Evolutionary conservation across 2,329 filamentous ascomycete species (phyloP).

Genomic region (Chaetomium strumarium): DNA sequence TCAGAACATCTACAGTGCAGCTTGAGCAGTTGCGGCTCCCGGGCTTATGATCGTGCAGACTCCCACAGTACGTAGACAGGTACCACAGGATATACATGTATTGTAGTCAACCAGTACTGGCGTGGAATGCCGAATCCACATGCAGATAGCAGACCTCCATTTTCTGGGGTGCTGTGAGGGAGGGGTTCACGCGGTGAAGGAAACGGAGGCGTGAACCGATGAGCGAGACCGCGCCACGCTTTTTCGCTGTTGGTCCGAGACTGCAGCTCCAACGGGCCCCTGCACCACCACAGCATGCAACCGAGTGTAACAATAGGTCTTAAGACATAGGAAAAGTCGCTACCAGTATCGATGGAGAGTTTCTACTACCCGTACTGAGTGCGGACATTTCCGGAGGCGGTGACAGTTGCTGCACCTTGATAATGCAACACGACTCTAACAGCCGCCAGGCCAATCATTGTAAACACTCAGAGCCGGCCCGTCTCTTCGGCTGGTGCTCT

Average conservation of each 20-base stretch:
- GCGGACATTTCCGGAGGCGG: background rate
- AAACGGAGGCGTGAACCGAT: conserved; percentile 4
- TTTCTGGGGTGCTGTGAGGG: conserved; percentile 12
- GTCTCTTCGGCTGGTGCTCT: background rate
- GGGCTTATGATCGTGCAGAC: background rate
- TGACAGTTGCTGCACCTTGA: background rate
- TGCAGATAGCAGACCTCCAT: background rate
- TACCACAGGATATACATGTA: background rate
- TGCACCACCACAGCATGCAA: conserved; percentile 16
- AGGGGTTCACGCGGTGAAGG: background rate
- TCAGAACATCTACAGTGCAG: no score
- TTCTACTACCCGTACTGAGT: background rate
- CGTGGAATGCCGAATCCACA: conserved; percentile 13
- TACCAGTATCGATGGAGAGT: background rate
- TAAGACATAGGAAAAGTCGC: no score
- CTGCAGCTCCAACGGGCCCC: conserved; percentile 16
- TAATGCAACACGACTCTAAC: background rate
- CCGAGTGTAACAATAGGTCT: no score
- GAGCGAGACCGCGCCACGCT: background rate
- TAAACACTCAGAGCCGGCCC: background rate
- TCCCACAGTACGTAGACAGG: background rate
- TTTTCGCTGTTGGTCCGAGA: conserved; percentile 9
- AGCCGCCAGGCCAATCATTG: background rate
- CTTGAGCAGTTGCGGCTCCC: background rate
- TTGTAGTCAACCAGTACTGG: background rate